These are phyloP conservation scores for Fonsecaea multimorphosa DNA, from an alignment of 2,329 filamentous ascomycete genomes.

Conservation along the genomic window DNA sequence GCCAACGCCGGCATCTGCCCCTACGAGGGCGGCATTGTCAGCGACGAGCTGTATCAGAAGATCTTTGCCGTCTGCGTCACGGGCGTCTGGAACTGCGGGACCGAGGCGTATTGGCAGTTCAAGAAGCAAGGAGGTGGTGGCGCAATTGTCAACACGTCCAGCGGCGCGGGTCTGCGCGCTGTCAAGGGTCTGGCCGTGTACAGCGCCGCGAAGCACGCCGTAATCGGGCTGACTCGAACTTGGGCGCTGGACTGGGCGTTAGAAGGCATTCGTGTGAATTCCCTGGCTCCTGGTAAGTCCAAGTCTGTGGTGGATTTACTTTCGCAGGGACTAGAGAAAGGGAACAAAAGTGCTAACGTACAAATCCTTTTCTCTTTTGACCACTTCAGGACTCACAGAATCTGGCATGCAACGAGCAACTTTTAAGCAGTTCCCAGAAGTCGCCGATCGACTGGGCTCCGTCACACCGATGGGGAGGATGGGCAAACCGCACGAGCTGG, in stretches of 20 bases:
- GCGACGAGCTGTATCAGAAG: conserved; percentile 18
- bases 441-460: conserved; percentile 10
- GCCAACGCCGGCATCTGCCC: conserved; percentile 52
- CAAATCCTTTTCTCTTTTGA: background rate
- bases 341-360: background rate
- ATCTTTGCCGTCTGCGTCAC: conserved; percentile 23
- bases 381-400: background rate
- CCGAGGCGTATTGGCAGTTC: conserved; percentile 26
- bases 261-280: conserved; percentile 24
- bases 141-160: conserved; percentile 50
- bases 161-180: conserved; percentile 46
- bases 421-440: conserved; percentile 9
- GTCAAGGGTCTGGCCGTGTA: conserved; percentile 50
- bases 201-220: conserved; percentile 48
- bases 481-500: conserved; percentile 23
- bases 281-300: conserved; percentile 25
- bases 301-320: conserved; percentile 4
- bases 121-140: conserved; percentile 21
- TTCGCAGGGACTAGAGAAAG: background rate
- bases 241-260: conserved; percentile 32
- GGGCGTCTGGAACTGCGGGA: conserved; percentile 24
- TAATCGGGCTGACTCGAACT: conserved; percentile 41
- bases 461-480: conserved; percentile 22
- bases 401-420: conserved; percentile 1
- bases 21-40: conserved; percentile 17